phyloP scores from a whole-genome alignment of 192 early-diverging fungal species.

The Backusella macrospora region DNA sequence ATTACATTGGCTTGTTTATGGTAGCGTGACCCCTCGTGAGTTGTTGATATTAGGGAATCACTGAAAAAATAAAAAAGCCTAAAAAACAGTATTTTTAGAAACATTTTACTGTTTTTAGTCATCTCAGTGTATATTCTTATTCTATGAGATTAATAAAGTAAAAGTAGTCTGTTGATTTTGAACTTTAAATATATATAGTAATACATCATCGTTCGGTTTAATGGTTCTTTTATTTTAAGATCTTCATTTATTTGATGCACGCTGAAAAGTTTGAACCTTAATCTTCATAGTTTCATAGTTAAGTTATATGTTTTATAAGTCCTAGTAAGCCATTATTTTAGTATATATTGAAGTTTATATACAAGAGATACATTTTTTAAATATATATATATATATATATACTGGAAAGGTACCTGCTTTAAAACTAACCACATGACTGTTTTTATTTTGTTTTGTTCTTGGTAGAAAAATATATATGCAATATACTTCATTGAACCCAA shows the following conservation, averaged over 20 bases:
- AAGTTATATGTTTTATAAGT: no score
- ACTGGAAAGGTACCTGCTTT: no score
- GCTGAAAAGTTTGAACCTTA: not conserved
- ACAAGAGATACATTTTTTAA: no score
- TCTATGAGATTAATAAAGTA: not conserved
- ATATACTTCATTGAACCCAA: no score
- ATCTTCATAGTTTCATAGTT: not conserved
- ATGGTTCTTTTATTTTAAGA: not conserved
- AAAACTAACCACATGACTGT: no score
- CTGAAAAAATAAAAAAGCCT: no score
- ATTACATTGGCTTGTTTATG: not conserved
- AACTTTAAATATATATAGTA: not conserved
- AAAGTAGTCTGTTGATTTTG: not conserved
- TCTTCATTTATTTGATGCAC: not conserved
- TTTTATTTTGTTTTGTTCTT: no score
- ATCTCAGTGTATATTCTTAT: not conserved
- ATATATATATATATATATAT: no score
- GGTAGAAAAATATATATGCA: no score
- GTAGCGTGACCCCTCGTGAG: slow-evolving; percentile 9
- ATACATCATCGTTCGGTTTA: not conserved
- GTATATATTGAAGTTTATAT: no score
- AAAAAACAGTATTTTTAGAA: not conserved
- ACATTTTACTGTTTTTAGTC: not conserved
- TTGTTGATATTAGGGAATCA: not conserved
- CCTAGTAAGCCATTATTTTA: no score